Evolutionary conservation across 805 yeast species (phyloP).

Genomic region (Kuraishia capsulata): DNA sequence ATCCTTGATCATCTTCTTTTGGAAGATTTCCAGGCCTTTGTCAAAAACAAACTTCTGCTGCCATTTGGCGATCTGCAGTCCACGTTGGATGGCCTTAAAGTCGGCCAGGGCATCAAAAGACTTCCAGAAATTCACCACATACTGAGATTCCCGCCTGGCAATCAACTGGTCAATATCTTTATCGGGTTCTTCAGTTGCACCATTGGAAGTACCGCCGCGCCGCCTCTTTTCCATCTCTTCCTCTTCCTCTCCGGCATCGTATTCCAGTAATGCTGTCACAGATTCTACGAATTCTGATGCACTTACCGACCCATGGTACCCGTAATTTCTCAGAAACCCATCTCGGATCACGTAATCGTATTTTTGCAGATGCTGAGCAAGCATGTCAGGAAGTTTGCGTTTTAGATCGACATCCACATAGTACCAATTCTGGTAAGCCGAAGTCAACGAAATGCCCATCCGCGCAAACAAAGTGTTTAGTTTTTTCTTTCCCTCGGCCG

Average conservation of each 20-base stretch:
- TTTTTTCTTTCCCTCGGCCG: conserved; percentile 81
- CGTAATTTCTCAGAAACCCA: conserved; percentile 82
- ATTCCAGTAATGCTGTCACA: conserved; percentile 74
- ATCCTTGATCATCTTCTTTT: conserved; percentile 71
- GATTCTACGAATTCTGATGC: conserved; percentile 94
- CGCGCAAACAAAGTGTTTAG: conserved; percentile 88
- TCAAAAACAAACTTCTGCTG: conserved; percentile 78
- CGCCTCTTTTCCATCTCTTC: background rate
- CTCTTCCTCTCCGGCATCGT: conserved; percentile 30
- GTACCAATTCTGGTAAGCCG: conserved; percentile 89
- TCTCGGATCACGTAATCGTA: conserved; percentile 76
- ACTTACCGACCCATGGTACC: conserved; percentile 77
- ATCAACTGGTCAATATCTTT: conserved; percentile 18
- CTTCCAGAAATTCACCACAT: conserved; percentile 39
- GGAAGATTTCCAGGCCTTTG: conserved; percentile 85
- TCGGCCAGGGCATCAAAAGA: conserved; percentile 45
- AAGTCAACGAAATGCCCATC: conserved; percentile 87
- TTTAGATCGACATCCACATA: conserved; percentile 80
- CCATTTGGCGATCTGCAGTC: conserved; percentile 74
- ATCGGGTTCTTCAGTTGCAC: conserved; percentile 12
- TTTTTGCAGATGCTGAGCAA: conserved; percentile 58
- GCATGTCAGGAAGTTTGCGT: conserved; percentile 58
- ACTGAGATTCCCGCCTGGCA: conserved; percentile 20
- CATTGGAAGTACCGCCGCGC: too few relatives aligned
- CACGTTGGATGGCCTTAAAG: conserved; percentile 50